A percentile compares a stretch with the other conserved stretches of the same genome.
Evolutionary conservation across 257 asterid genomes (phyloP).

Genomic region (Solanum boliviense): DNA sequence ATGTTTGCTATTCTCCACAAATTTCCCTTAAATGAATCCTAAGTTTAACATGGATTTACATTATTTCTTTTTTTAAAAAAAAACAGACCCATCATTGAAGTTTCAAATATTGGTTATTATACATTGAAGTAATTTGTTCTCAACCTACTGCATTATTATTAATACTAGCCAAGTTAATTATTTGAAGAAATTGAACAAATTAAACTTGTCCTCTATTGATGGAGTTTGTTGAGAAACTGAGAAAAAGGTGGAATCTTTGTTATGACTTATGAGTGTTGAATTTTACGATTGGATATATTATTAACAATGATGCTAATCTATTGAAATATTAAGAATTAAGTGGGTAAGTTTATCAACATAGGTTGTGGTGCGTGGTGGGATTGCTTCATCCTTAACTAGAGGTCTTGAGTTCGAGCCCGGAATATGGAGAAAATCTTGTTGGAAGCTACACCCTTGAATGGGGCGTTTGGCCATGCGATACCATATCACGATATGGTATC

Average conservation of each 20-base stretch:
- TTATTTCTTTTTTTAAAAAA: too few relatives aligned
- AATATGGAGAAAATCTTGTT: too few relatives aligned
- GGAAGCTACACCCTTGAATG: too few relatives aligned
- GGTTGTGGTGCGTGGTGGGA: too few relatives aligned
- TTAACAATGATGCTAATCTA: not conserved
- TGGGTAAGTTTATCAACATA: not conserved
- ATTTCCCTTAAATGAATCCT: too few relatives aligned
- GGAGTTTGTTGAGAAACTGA: not conserved
- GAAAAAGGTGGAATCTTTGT: not conserved
- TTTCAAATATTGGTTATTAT: too few relatives aligned
- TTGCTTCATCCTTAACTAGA: too few relatives aligned
- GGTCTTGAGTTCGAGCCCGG: fast-evolving
- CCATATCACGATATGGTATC: too few relatives aligned
- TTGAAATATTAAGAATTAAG: not conserved
- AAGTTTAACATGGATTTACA: too few relatives aligned
- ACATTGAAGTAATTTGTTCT: not conserved
- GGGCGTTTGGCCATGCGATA: too few relatives aligned
- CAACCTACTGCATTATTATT: not conserved
- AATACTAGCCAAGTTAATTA: not conserved
- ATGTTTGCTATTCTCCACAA: too few relatives aligned
- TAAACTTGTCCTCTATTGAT: not conserved
- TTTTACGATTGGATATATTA: not conserved
- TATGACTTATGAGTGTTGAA: not conserved
- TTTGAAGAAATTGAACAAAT: not conserved
- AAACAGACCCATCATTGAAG: too few relatives aligned